These are phyloP conservation scores for Dendrobium catenatum DNA, from an alignment of 106 monocot species.

Conservation along the genomic window DNA sequence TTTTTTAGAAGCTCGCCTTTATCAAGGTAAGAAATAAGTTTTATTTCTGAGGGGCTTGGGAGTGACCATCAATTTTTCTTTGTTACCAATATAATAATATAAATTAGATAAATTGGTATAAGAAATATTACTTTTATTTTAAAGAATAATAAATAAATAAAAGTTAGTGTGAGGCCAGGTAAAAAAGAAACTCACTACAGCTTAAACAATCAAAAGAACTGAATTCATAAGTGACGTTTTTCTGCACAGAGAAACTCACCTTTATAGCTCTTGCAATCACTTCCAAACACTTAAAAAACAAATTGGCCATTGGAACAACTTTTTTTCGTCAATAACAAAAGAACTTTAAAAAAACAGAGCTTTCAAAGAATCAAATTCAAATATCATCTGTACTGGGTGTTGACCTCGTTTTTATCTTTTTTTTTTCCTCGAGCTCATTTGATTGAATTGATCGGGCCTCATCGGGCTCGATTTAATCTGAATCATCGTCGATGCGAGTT, in stretches of 20 bases:
- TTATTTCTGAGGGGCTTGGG: not conserved
- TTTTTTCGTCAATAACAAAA: no score
- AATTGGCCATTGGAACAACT: not conserved
- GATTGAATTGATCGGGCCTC: no score
- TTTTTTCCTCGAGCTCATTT: no score
- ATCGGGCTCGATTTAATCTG: no score
- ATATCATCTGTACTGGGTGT: not conserved
- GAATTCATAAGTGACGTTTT: not conserved
- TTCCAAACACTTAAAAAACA: not conserved
- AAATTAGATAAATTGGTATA: no score
- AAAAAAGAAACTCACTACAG: not conserved
- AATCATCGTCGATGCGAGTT: no score
- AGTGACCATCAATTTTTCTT: not conserved
- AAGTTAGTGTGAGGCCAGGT: not conserved
- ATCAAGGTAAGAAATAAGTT: not conserved
- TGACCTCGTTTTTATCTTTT: no score
- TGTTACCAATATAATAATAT: not conserved
- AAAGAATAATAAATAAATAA: not conserved
- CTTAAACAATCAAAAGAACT: not conserved
- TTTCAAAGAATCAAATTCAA: not conserved
- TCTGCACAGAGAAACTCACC: not conserved
- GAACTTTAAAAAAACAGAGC: not conserved
- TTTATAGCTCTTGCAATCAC: no score
- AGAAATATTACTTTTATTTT: not conserved
- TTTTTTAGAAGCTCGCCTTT: not conserved